Conservation (phyloP, 495 filamentous ascomycete genomes). For the Aspergillus incahuasiensis region DNA sequence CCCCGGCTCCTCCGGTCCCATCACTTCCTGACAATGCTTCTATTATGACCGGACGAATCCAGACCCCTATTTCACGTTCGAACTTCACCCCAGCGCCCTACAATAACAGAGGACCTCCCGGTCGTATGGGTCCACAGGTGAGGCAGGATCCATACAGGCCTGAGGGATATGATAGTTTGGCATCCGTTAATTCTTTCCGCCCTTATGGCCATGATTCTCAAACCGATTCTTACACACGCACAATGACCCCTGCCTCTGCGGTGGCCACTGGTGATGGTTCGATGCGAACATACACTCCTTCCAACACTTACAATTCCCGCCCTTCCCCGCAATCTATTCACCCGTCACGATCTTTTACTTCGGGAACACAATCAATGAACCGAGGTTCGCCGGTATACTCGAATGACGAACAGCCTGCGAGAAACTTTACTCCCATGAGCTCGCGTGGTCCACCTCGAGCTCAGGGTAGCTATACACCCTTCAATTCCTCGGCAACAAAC, state of each 20-base stretch:
- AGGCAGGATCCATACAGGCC: conserved; percentile 11
- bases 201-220: conserved; percentile 15
- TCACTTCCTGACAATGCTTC: conserved; percentile 19
- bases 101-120: background rate
- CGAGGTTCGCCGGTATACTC: conserved; percentile 2
- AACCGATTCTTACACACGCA: conserved; percentile 15
- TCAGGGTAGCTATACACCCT: conserved; percentile 27
- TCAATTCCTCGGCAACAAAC: conserved; percentile 6
- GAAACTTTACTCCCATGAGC: conserved; percentile 13
- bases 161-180: conserved; percentile 5
- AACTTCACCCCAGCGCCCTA: conserved; percentile 7
- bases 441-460: conserved; percentile 7
- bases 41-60: conserved; percentile 11
- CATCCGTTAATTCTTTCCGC: conserved; percentile 11
- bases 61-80: conserved; percentile 22
- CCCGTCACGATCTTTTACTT: conserved; percentile 10
- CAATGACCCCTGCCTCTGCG: conserved; percentile 13
- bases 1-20: conserved; percentile 25
- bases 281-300: conserved; percentile 13
- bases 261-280: conserved; percentile 3
- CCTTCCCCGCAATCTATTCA: conserved; percentile 9
- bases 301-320: background rate
- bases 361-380: background rate
- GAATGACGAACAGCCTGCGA: background rate
- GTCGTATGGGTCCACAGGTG: conserved; percentile 4